Conservation (phyloP, 1,284 basidiomycete species). For the Baeospora myosura region DNA sequence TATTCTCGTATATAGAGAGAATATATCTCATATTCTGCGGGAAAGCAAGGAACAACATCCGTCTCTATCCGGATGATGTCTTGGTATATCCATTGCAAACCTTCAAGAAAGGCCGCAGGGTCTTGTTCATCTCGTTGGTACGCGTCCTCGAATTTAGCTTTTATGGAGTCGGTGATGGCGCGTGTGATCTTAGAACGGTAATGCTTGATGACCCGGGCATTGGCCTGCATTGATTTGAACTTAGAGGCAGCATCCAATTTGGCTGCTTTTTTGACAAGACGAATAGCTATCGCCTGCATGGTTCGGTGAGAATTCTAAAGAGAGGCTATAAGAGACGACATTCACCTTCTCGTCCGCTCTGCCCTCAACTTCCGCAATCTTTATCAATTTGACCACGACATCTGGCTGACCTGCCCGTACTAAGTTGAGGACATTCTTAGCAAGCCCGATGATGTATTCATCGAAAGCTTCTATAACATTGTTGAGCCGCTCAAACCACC, state of each 20-base stretch:
- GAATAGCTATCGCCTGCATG: slow-evolving; percentile 78
- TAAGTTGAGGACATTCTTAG: slow-evolving; percentile 73
- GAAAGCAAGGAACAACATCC: slow-evolving; percentile 86
- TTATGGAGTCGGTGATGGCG: slow-evolving; percentile 74
- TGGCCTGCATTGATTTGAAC: slow-evolving; percentile 88
- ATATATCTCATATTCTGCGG: slow-evolving; percentile 86
- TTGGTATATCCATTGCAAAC: slow-evolving; percentile 88
- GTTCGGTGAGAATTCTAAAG: slow-evolving; percentile 3
- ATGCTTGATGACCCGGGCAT: slow-evolving; percentile 91
- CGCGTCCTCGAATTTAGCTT: slow-evolving; percentile 65
- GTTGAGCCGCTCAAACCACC: slow-evolving; percentile 87
- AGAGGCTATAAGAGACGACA: slow-evolving; percentile 1
- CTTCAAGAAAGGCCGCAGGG: slow-evolving; percentile 70
- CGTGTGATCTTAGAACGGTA: slow-evolving; percentile 90
- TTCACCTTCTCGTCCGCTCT: slow-evolving; percentile 89
- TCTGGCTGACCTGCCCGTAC: slow-evolving; percentile 74
- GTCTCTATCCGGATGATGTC: slow-evolving; percentile 88
- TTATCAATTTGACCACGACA: slow-evolving; percentile 86
- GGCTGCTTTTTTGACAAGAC: slow-evolving; percentile 88
- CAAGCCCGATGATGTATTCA: slow-evolving; percentile 76
- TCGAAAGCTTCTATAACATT: slow-evolving; percentile 81
- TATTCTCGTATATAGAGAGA: slow-evolving; percentile 84
- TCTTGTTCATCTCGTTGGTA: slow-evolving; percentile 60
- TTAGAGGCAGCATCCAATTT: slow-evolving; percentile 85
- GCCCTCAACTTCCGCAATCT: slow-evolving; percentile 92